Evolutionary conservation across 495 filamentous ascomycete species (phyloP).

Genomic region (Neurospora sp.): DNA sequence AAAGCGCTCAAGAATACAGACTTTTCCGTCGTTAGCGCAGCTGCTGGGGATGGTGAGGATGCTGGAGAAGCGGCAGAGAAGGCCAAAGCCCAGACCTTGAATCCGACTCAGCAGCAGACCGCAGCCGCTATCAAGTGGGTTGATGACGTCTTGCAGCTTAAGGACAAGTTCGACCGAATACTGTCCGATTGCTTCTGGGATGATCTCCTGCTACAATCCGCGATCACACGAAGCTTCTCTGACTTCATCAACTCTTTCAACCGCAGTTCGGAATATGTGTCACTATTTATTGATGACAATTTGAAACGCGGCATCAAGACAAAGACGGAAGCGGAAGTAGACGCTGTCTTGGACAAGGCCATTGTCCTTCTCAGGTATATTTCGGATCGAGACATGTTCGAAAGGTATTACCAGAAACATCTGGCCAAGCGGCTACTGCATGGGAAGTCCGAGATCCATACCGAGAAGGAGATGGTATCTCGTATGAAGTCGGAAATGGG

Average conservation of each 20-base stretch:
- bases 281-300: conserved; percentile 94
- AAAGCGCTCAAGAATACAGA: conserved; percentile 44
- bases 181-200: conserved; percentile 57
- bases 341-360: conserved; percentile 77
- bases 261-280: conserved; percentile 82
- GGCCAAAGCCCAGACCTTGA: conserved; percentile 29
- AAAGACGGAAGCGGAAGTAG: conserved; percentile 86
- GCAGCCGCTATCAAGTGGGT: conserved; percentile 89
- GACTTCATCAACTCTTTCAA: conserved; percentile 84
- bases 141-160: conserved; percentile 73
- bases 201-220: conserved; percentile 70
- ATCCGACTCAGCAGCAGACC: conserved; percentile 48
- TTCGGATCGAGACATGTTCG: conserved; percentile 88
- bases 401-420: conserved; percentile 98
- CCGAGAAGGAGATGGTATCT: conserved; percentile 89
- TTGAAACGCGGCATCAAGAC: conserved; percentile 88
- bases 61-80: conserved; percentile 39
- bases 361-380: conserved; percentile 80
- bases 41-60: conserved; percentile 38
- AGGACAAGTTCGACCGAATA: conserved; percentile 80
- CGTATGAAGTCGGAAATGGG: conserved; percentile 95
- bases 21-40: conserved; percentile 27
- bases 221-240: conserved; percentile 72
- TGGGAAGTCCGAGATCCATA: conserved; percentile 74
- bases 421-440: conserved; percentile 75